These are phyloP conservation scores for Dactylellina leptospora DNA, from an alignment of 2,329 filamentous ascomycete species.

Conservation along the genomic window DNA sequence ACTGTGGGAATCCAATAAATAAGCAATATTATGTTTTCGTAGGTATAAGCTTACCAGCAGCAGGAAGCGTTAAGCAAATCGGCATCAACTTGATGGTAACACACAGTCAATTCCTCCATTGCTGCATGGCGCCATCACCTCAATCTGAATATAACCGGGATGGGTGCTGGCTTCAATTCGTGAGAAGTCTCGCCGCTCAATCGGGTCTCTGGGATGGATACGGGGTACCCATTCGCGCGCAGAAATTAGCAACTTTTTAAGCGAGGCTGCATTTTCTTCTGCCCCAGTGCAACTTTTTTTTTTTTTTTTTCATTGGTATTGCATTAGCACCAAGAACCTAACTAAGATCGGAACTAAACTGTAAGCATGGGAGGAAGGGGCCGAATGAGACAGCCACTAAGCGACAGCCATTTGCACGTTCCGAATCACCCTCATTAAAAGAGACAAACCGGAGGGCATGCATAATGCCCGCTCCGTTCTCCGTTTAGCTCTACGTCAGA, in stretches of 20 bases:
- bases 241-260: slow-evolving; percentile 40
- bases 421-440: slow-evolving; percentile 4
- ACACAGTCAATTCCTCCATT: slow-evolving; percentile 44
- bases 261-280: slow-evolving; percentile 43
- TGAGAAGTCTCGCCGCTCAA: slow-evolving; percentile 27
- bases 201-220: slow-evolving; percentile 11
- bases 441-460: slow-evolving; percentile 15
- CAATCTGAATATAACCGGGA: slow-evolving; percentile 32
- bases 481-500: slow-evolving; percentile 30
- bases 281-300: neutral
- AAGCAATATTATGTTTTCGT: slow-evolving; percentile 25
- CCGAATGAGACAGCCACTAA: slow-evolving; percentile 36
- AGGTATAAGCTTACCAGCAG: slow-evolving; percentile 49
- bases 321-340: slow-evolving; percentile 20
- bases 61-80: slow-evolving; percentile 31
- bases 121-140: slow-evolving; percentile 48
- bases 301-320: slow-evolving; percentile 21
- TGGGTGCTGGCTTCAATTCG: slow-evolving; percentile 20
- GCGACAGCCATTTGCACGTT: slow-evolving; percentile 27
- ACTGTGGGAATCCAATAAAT: slow-evolving; percentile 31
- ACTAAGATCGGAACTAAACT: slow-evolving; percentile 39
- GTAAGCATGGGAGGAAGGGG: slow-evolving; percentile 20
- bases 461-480: slow-evolving; percentile 14
- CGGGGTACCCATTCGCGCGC: slow-evolving; percentile 11
- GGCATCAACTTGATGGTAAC: slow-evolving; percentile 46